Conservation (phyloP, 2,329 filamentous ascomycete genomes). For the Aspergillus sojae region DNA sequence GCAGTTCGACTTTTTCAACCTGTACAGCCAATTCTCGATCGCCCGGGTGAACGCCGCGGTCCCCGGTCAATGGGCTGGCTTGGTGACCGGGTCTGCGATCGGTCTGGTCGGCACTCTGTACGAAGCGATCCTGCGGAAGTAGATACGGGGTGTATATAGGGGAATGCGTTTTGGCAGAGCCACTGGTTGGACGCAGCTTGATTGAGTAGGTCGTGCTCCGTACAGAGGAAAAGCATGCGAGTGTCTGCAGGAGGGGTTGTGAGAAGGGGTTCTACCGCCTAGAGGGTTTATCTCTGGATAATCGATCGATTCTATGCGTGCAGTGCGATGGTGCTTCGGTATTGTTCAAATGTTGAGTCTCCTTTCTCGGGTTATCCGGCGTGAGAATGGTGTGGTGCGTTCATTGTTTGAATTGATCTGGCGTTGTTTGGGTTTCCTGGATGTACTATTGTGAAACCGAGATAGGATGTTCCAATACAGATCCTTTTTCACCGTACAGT, state of each 20-base stretch:
- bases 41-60: conserved; percentile 41
- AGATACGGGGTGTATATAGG: conserved; percentile 13
- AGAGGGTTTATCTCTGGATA: background rate
- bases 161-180: background rate
- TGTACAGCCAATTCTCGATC: conserved; percentile 41
- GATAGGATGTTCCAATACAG: background rate
- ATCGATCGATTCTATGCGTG: background rate
- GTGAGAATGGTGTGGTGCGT: background rate
- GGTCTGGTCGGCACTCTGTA: conserved; percentile 48
- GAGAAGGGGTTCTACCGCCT: background rate
- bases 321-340: background rate
- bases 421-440: background rate
- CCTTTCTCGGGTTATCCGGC: background rate
- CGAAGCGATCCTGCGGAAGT: conserved; percentile 50
- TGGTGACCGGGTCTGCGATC: conserved; percentile 45
- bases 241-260: background rate
- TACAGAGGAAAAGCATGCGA: background rate
- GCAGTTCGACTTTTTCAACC: conserved; percentile 40
- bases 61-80: conserved; percentile 41
- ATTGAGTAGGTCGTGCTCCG: background rate
- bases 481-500: background rate
- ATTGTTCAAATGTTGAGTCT: background rate
- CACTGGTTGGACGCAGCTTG: background rate
- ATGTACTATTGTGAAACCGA: conserved; percentile 6
- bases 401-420: background rate